Conservation (phyloP, 345 rosid genomes). For the Salix arbutifolia region DNA sequence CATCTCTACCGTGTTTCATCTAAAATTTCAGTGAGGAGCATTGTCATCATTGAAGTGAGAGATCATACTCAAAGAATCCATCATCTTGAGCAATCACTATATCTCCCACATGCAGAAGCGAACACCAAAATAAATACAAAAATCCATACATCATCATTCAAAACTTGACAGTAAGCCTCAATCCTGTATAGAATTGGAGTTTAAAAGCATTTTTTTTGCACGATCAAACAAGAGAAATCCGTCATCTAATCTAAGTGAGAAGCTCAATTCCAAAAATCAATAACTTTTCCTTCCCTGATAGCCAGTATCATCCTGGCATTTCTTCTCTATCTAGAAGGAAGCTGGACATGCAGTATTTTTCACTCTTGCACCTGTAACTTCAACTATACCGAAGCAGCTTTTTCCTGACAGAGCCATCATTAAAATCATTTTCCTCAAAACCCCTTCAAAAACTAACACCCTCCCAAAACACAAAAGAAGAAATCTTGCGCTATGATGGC, state of each 20-base stretch:
- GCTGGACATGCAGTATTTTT: not conserved
- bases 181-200: not conserved
- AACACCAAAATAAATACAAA: not conserved
- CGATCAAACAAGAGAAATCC: not conserved
- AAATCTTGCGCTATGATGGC: not conserved
- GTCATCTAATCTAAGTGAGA: not conserved
- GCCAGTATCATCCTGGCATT: not conserved
- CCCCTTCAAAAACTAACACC: not conserved
- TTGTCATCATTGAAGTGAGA: not conserved
- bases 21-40: not conserved
- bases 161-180: not conserved
- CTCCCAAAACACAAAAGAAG: not conserved
- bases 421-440: not conserved
- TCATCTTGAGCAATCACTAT: not conserved
- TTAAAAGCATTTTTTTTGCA: not conserved
- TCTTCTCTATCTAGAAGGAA: not conserved
- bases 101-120: not conserved
- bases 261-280: not conserved
- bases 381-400: not conserved
- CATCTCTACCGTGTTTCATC: not conserved
- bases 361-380: not conserved
- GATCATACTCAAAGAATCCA: not conserved
- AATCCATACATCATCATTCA: not conserved
- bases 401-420: not conserved
- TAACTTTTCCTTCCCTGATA: not conserved